phyloP scores from a whole-genome alignment of 2,329 filamentous ascomycete genomes.

The Trichocomaceae sp. region DNA sequence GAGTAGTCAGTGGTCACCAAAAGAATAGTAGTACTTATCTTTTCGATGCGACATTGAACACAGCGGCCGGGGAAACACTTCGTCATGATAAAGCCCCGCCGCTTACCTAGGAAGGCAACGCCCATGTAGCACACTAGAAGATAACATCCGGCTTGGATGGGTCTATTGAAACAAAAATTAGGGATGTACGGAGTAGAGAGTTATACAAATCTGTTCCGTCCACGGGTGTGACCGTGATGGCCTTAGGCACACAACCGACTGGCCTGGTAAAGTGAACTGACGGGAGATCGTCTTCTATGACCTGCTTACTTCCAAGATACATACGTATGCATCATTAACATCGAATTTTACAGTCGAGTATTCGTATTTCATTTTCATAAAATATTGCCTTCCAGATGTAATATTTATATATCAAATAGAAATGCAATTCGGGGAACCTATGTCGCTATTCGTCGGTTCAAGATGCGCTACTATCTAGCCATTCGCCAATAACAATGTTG shows the following conservation, averaged over 20 bases:
- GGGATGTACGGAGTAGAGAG: background rate
- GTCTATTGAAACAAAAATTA: background rate
- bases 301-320: background rate
- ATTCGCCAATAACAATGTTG: background rate
- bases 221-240: background rate
- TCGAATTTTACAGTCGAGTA: background rate
- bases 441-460: background rate
- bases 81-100: background rate
- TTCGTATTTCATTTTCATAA: slow-evolving; percentile 4
- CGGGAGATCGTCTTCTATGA: background rate
- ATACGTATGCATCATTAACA: background rate
- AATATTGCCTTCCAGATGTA: background rate
- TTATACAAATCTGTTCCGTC: background rate
- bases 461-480: background rate
- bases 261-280: background rate
- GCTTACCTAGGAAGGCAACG: background rate
- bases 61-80: background rate
- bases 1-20: too few species aligned
- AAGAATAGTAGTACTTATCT: background rate
- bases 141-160: background rate
- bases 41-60: too few species aligned
- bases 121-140: background rate
- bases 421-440: background rate
- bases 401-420: background rate
- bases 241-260: background rate